Percentiles rank a stretch among this genome's conserved stretches.
phyloP scores from a whole-genome alignment of 2,329 filamentous ascomycete genomes.

The Talaromyces sp. region DNA sequence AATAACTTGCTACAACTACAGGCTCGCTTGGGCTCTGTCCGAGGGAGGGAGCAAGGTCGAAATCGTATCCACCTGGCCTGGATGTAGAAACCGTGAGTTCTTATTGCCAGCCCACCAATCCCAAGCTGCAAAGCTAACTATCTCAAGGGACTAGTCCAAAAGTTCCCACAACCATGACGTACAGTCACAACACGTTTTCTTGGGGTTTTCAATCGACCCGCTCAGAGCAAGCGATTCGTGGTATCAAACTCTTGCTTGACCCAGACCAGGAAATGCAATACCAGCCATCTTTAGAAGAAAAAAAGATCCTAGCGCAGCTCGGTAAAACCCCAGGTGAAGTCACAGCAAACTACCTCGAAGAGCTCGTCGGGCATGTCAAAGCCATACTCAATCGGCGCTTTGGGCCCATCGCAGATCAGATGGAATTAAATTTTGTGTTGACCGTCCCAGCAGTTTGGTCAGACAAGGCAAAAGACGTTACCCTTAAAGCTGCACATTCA shows the following conservation, averaged over 20 bases:
- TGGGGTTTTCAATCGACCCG: slow-evolving; percentile 22
- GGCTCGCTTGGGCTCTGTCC: slow-evolving; percentile 18
- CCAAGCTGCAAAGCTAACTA: background rate
- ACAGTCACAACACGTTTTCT: slow-evolving; percentile 7
- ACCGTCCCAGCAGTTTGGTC: slow-evolving; percentile 31
- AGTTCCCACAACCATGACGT: slow-evolving; percentile 16
- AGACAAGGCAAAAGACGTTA: slow-evolving; percentile 27
- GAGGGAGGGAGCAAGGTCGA: slow-evolving; percentile 15
- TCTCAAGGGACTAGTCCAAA: slow-evolving; percentile 16
- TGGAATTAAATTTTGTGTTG: slow-evolving; percentile 21
- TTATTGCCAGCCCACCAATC: background rate
- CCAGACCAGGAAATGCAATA: background rate
- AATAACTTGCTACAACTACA: background rate
- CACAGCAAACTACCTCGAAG: background rate
- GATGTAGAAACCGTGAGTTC: slow-evolving; percentile 17
- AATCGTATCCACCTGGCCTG: slow-evolving; percentile 22
- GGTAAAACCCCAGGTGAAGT: background rate
- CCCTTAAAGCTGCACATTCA: slow-evolving; percentile 15
- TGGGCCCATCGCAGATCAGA: slow-evolving; percentile 7
- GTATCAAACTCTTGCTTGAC: slow-evolving; percentile 17
- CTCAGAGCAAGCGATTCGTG: slow-evolving; percentile 19
- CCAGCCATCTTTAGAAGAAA: background rate
- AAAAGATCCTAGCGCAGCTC: background rate
- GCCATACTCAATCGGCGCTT: slow-evolving; percentile 3
- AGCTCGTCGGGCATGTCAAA: background rate